Evolutionary conservation across 495 filamentous ascomycete species (phyloP).

Genomic region (Haplographium delicatum): DNA sequence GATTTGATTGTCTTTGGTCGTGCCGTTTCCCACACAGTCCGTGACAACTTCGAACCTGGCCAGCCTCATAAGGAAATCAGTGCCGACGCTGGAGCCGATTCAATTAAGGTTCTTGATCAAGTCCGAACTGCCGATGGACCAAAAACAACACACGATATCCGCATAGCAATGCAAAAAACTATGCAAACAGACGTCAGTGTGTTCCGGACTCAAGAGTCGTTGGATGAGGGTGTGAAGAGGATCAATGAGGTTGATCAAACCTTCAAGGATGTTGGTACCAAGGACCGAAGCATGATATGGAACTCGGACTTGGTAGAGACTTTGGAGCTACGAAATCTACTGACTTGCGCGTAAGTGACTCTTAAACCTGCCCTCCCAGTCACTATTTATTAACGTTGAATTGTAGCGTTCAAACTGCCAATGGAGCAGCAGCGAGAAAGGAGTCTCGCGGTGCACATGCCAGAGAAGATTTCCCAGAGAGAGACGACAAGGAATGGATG

Average conservation of each 20-base stretch:
- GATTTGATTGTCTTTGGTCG: conserved; percentile 96
- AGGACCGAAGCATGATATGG: conserved; percentile 99
- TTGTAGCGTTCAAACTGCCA: conserved; percentile 73
- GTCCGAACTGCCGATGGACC: conserved; percentile 78
- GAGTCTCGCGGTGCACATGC: conserved; percentile 94
- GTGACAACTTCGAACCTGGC: conserved; percentile 80
- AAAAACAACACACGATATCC: conserved; percentile 78
- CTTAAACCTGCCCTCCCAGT: not conserved
- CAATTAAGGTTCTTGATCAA: conserved; percentile 80
- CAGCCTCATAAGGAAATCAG: conserved; percentile 66
- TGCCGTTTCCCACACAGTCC: conserved; percentile 92
- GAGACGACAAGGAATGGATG: conserved; percentile 96
- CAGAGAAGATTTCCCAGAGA: conserved; percentile 88
- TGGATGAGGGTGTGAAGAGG: conserved; percentile 77
- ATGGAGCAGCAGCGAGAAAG: conserved; percentile 79
- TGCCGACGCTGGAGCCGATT: conserved; percentile 65
- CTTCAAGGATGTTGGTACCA: conserved; percentile 80
- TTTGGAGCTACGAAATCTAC: conserved; percentile 83
- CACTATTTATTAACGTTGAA: no score
- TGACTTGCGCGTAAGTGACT: conserved; percentile 72
- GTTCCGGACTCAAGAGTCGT: conserved; percentile 84
- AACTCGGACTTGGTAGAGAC: conserved; percentile 96
- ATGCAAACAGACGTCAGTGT: conserved; percentile 98
- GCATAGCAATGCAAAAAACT: conserved; percentile 90
- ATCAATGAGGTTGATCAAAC: conserved; percentile 75